Evolutionary conservation across 106 monocot species (phyloP).

Genomic region (Allium sativum): DNA sequence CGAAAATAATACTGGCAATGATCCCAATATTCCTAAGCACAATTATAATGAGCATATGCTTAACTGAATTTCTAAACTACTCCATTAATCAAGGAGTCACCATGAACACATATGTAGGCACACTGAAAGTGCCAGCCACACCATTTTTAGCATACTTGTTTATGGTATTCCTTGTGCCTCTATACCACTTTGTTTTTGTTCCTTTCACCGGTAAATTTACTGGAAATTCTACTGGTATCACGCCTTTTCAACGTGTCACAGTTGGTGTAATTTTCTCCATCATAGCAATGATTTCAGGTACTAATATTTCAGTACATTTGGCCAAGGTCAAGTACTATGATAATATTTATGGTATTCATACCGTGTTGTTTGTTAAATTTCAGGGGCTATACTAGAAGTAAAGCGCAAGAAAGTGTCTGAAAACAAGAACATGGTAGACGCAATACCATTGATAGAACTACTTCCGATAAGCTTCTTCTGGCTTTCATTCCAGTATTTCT

Average conservation of each 20-base stretch:
- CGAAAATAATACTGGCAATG: conserved; percentile 24
- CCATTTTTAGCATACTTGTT: conserved; percentile 26
- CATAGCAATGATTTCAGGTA: conserved; percentile 18
- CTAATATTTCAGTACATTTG: too few species aligned
- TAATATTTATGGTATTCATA: too few species aligned
- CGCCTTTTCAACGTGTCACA: conserved; percentile 34
- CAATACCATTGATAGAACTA: conserved; percentile 8
- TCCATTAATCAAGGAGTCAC: conserved; percentile 37
- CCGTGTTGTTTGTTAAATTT: too few species aligned
- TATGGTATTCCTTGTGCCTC: conserved; percentile 28
- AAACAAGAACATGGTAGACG: conserved; percentile 11
- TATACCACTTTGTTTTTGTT: conserved; percentile 31
- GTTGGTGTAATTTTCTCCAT: conserved; percentile 29
- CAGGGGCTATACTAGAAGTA: conserved; percentile 20
- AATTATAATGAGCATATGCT: conserved; percentile 36
- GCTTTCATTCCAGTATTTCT: conserved; percentile 29
- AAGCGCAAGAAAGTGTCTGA: conserved; percentile 11
- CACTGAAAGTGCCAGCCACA: conserved; percentile 18
- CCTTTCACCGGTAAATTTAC: conserved; percentile 26
- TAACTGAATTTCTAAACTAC: conserved; percentile 48
- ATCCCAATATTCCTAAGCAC: conserved; percentile 38
- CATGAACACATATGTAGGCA: conserved; percentile 20
- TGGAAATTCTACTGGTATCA: conserved; percentile 21
- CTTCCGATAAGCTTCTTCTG: conserved; percentile 31
- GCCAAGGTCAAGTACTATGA: too few species aligned